These are phyloP conservation scores for Lolium rigidum DNA, from an alignment of 176 grass and related monocot genomes.

Conservation along the genomic window DNA sequence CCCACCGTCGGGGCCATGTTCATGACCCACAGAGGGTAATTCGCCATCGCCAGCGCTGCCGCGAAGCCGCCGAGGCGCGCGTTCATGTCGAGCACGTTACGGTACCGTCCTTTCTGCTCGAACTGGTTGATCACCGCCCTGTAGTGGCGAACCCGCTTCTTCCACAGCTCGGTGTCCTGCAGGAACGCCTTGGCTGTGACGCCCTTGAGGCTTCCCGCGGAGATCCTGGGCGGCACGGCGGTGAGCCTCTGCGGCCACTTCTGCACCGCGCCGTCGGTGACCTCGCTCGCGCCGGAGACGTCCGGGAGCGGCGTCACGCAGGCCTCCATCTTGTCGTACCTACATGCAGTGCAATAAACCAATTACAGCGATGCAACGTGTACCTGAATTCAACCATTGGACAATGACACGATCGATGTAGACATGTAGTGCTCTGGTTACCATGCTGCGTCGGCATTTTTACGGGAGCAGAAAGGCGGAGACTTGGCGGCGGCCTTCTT, in stretches of 20 bases:
- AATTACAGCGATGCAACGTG: background rate
- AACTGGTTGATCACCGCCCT: constrained; percentile 68
- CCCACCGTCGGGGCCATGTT: constrained; percentile 74
- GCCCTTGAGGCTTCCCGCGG: constrained; percentile 47
- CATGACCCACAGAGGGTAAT: constrained; percentile 88
- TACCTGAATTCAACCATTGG: background rate
- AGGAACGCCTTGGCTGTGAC: constrained; percentile 61
- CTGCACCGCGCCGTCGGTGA: constrained; percentile 70
- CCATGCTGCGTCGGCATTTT: constrained; percentile 80
- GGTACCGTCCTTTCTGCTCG: constrained; percentile 79
- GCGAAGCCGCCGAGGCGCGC: constrained; percentile 81
- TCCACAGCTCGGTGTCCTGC: constrained; percentile 83
- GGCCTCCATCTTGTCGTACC: constrained; percentile 91
- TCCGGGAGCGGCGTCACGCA: constrained; percentile 86
- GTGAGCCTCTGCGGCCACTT: constrained; percentile 83
- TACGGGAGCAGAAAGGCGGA: constrained; percentile 63
- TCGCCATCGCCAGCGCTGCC: constrained; percentile 56
- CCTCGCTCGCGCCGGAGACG: constrained; percentile 41
- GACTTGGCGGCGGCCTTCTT: constrained; percentile 51
- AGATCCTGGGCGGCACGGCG: constrained; percentile 74
- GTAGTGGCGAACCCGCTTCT: constrained; percentile 69
- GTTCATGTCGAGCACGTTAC: constrained; percentile 94
- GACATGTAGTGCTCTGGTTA: constrained; percentile 10
- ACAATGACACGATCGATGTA: background rate
- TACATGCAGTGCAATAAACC: background rate